Percentiles rank a stretch among this genome's conserved stretches.
phyloP scores from a whole-genome alignment of 768 basidiomycete genomes.

The Brasilioporus rufonigricans region DNA sequence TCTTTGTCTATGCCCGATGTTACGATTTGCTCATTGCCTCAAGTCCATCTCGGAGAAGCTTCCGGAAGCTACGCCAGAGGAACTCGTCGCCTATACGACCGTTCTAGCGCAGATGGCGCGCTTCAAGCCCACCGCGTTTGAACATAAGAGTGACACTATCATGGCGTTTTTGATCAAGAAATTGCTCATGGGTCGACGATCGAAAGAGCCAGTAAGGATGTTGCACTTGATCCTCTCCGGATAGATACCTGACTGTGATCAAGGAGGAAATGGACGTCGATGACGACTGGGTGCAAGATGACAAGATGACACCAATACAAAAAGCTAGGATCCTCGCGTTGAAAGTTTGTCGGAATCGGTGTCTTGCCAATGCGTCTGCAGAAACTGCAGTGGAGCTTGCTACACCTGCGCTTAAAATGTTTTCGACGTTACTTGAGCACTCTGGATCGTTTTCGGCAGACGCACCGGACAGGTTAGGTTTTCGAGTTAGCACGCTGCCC shows the following conservation, averaged over 20 bases:
- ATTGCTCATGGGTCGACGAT: conserved; percentile 58
- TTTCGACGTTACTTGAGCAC: conserved; percentile 66
- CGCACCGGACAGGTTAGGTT: conserved; percentile 46
- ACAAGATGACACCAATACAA: conserved; percentile 53
- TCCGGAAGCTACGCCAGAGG: conserved; percentile 43
- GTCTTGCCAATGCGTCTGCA: conserved; percentile 60
- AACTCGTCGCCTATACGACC: conserved; percentile 63
- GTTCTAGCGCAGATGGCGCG: conserved; percentile 75
- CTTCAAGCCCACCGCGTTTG: conserved; percentile 69
- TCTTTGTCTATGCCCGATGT: background rate
- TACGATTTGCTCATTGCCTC: background rate
- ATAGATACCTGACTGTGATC: background rate
- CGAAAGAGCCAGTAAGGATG: conserved; percentile 43
- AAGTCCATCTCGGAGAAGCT: conserved; percentile 63
- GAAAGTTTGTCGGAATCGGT: conserved; percentile 81
- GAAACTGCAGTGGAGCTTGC: conserved; percentile 65
- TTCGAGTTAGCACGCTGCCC: background rate
- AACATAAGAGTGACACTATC: conserved; percentile 72
- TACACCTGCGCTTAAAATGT: conserved; percentile 73
- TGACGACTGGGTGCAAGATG: conserved; percentile 78
- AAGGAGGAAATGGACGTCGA: conserved; percentile 59
- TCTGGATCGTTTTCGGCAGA: conserved; percentile 65
- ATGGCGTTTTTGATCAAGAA: conserved; percentile 70
- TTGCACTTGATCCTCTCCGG: background rate
- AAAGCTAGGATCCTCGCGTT: conserved; percentile 71